A percentile compares a stretch with the other conserved stretches of the same genome.
Conservation (phyloP, 345 rosid genomes). For the Alliaria petiolata region DNA sequence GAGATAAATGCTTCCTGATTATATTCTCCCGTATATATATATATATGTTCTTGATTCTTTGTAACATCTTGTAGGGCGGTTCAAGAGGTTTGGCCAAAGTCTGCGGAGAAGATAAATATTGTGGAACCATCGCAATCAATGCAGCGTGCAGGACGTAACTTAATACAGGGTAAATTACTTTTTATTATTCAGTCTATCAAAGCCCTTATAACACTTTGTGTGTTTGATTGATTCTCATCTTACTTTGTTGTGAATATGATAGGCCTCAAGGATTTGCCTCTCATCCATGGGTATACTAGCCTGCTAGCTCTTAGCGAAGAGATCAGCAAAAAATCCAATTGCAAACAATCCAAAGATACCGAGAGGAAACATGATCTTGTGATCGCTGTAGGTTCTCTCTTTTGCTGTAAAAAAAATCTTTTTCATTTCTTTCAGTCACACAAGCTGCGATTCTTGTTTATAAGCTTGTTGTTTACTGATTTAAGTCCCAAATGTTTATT, state of each 20-base stretch:
- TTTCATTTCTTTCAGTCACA: not conserved
- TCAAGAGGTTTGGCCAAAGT: conserved; percentile 87
- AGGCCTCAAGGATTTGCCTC: conserved; percentile 78
- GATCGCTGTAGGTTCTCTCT: conserved; percentile 72
- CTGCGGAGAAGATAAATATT: conserved; percentile 60
- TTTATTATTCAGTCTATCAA: too few species aligned
- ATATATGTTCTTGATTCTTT: not conserved
- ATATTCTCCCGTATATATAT: not conserved
- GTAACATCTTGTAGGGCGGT: conserved; percentile 55
- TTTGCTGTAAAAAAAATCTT: not conserved
- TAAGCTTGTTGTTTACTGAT: conserved; percentile 19
- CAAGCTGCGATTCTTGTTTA: conserved; percentile 22
- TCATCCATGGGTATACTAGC: conserved; percentile 73
- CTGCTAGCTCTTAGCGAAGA: conserved; percentile 63
- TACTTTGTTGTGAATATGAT: conserved; percentile 4
- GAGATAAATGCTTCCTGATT: not conserved
- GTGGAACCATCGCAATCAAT: conserved; percentile 96
- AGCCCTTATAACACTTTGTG: not conserved
- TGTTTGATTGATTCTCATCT: not conserved
- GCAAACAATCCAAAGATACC: not conserved
- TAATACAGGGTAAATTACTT: conserved; percentile 56
- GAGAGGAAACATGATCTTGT: conserved; percentile 94
- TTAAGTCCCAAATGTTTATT: not conserved
- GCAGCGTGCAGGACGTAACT: conserved; percentile 90
- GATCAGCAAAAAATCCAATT: conserved; percentile 18